Evolutionary conservation across 257 asterid species (phyloP).

Genomic region (Cordia subcordata): DNA sequence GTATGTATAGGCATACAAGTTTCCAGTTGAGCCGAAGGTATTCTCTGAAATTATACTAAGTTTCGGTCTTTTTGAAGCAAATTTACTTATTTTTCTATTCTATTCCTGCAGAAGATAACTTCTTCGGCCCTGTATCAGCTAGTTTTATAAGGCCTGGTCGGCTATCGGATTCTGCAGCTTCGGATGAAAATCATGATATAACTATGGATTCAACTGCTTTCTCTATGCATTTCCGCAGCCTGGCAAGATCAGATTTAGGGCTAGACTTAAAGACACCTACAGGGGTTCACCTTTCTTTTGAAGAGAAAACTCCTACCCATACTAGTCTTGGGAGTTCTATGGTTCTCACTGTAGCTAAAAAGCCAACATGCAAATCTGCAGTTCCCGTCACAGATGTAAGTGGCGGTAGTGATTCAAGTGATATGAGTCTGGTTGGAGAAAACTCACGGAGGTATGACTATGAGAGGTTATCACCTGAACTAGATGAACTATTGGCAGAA

Average conservation of each 20-base stretch:
- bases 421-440: constrained; percentile 85
- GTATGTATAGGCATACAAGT: not conserved
- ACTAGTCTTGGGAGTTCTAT: constrained; percentile 52
- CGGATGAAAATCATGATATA: constrained; percentile 73
- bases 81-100: constrained; percentile 1
- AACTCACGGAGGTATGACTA: constrained; percentile 58
- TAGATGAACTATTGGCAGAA: constrained; percentile 66
- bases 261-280: constrained; percentile 73
- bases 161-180: constrained; percentile 74
- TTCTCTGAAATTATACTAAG: not conserved
- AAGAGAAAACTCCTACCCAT: constrained; percentile 64
- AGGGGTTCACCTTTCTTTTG: constrained; percentile 45
- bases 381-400: constrained; percentile 37
- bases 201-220: constrained; percentile 98
- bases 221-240: constrained; percentile 91
- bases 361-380: constrained; percentile 25
- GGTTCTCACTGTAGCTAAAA: constrained; percentile 49
- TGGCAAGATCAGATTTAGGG: constrained; percentile 84
- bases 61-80: constrained; percentile 4
- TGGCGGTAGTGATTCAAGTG: constrained; percentile 53
- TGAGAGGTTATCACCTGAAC: constrained; percentile 58
- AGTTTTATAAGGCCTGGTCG: constrained; percentile 77
- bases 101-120: constrained; percentile 63
- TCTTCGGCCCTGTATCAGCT: constrained; percentile 95
- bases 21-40: not conserved